A percentile compares a stretch with the other conserved stretches of the same genome.
Conservation (phyloP, 2,329 filamentous ascomycete species). For the Exophiala mesophila region DNA sequence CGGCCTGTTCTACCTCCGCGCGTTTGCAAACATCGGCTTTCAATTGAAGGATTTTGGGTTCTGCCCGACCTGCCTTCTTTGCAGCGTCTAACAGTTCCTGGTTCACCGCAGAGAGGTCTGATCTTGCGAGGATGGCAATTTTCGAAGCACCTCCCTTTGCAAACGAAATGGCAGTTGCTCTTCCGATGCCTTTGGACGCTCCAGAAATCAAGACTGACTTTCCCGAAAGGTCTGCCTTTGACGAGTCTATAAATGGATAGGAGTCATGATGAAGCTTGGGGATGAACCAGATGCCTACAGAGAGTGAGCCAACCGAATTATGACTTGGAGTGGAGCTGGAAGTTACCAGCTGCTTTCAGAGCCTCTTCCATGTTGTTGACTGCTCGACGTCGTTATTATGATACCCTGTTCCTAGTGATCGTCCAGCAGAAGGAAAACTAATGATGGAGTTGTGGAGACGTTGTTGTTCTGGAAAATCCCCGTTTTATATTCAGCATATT, state of each 20-base stretch:
- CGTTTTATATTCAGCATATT: no score
- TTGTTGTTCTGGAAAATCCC: no score
- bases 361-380: no score
- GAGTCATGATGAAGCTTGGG: constrained; percentile 42
- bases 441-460: no score
- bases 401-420: no score
- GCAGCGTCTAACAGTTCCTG: constrained; percentile 35
- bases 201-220: constrained; percentile 36
- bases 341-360: no score
- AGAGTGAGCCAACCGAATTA: no score
- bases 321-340: no score
- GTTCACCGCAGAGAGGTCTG: constrained; percentile 36
- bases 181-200: constrained; percentile 34
- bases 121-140: constrained; percentile 53
- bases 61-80: constrained; percentile 31
- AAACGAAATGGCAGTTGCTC: constrained; percentile 31
- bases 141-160: constrained; percentile 34
- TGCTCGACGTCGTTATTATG: no score
- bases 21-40: constrained; percentile 41
- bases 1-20: constrained; percentile 34
- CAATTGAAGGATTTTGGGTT: constrained; percentile 42
- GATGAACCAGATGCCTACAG: no score
- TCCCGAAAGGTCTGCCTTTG: constrained; percentile 30
- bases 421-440: no score
- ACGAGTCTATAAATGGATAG: constrained; percentile 48